Conservation (phyloP, 1,284 basidiomycete species). For the Macrocystidia cucumis region DNA sequence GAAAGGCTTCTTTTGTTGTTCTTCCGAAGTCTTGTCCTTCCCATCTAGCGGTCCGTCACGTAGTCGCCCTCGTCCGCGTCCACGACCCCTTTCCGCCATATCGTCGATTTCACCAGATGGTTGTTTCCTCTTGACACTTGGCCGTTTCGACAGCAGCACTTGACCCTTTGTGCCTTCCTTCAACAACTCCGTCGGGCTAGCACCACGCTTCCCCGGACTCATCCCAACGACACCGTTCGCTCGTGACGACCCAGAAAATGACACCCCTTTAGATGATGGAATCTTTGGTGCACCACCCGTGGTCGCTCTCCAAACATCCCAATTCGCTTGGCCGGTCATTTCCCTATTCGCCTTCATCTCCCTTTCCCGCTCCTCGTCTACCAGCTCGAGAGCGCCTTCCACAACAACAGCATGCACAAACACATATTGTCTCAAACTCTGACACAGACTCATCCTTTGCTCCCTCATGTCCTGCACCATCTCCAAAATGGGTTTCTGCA, state of each 20-base stretch:
- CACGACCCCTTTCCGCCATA: too few species aligned
- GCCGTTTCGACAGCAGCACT: conserved; percentile 52
- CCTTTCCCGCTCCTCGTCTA: conserved; percentile 58
- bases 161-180: conserved; percentile 54
- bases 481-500: conserved; percentile 67
- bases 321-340: neutral
- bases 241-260: conserved; percentile 20
- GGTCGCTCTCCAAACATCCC: neutral
- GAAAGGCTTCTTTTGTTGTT: too few species aligned
- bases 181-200: conserved; percentile 64
- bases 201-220: conserved; percentile 64
- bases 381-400: conserved; percentile 69
- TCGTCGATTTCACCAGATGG: neutral
- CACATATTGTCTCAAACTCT: conserved; percentile 84
- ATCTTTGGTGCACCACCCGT: conserved; percentile 1
- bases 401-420: conserved; percentile 85
- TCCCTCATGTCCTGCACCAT: conserved; percentile 86
- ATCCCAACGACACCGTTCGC: too few species aligned
- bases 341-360: conserved; percentile 9
- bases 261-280: conserved; percentile 7
- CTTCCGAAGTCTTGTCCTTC: too few species aligned
- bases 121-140: conserved; percentile 52
- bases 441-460: conserved; percentile 88
- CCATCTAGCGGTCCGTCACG: too few species aligned
- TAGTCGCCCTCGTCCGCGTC: too few species aligned